A percentile compares a stretch with the other conserved stretches of the same genome.
phyloP scores from a whole-genome alignment of 2,329 filamentous ascomycete species.

The Neocatenulostroma microsporum region DNA sequence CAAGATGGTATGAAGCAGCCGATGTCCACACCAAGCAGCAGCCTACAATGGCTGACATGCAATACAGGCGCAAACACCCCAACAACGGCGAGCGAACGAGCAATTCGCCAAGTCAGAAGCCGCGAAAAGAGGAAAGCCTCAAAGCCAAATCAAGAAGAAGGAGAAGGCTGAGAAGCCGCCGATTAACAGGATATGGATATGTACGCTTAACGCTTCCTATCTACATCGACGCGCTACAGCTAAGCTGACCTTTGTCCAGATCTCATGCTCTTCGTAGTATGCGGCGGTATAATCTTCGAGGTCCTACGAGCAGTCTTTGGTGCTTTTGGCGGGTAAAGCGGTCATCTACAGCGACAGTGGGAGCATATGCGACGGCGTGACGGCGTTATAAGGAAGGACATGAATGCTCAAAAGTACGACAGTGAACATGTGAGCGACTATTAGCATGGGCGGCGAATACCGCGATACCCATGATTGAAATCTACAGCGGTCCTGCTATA shows the following conservation, averaged over 20 bases:
- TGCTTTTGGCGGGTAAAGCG: not conserved
- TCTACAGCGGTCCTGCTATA: too few relatives aligned
- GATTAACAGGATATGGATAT: constrained; percentile 51
- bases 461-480: not conserved
- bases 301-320: constrained; percentile 43
- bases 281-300: constrained; percentile 54
- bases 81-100: constrained; percentile 73
- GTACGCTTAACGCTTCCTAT: constrained; percentile 35
- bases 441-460: not conserved
- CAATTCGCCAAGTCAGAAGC: constrained; percentile 69
- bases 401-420: not conserved
- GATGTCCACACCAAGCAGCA: too few relatives aligned
- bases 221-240: not conserved
- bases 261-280: constrained; percentile 55
- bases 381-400: not conserved
- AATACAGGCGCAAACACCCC: constrained; percentile 51
- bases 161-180: constrained; percentile 35
- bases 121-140: constrained; percentile 62
- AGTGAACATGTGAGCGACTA: constrained; percentile 2
- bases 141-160: constrained; percentile 36
- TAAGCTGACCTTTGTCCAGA: constrained; percentile 33
- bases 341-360: constrained; percentile 1
- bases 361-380: not conserved
- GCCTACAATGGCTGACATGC: too few relatives aligned
- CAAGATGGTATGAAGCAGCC: too few relatives aligned